Conservation (phyloP, 2,329 filamentous ascomycete species). For the Keithomyces neogunnii region DNA sequence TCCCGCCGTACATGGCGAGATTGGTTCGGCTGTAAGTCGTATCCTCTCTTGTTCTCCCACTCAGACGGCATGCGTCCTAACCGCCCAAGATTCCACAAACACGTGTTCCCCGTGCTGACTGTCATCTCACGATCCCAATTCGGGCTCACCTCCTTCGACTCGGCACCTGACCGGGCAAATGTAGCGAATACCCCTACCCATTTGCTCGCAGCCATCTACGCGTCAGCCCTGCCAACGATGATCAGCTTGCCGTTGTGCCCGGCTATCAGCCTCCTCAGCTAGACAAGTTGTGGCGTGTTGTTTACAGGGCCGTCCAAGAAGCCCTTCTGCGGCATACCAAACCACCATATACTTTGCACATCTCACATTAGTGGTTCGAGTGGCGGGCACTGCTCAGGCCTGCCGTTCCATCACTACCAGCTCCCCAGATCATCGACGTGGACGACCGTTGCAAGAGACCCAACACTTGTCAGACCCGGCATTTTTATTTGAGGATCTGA, state of each 20-base stretch:
- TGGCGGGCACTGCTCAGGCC: slow-evolving; percentile 10
- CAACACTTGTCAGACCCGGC: neutral
- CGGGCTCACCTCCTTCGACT: neutral
- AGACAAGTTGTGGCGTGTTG: slow-evolving; percentile 6
- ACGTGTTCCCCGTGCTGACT: slow-evolving; percentile 8
- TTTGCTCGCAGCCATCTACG: slow-evolving; percentile 10
- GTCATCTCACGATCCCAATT: slow-evolving; percentile 7
- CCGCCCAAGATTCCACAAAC: slow-evolving; percentile 7
- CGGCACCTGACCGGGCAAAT: neutral
- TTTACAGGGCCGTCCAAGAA: slow-evolving; percentile 5
- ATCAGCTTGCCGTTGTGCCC: slow-evolving; percentile 4
- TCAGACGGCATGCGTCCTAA: neutral
- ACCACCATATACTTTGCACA: slow-evolving; percentile 10
- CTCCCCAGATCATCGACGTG: slow-evolving; percentile 8
- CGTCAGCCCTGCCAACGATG: slow-evolving; percentile 10
- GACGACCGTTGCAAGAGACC: neutral
- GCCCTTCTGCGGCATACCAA: slow-evolving; percentile 5
- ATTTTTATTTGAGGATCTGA: slow-evolving; percentile 7
- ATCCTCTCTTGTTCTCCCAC: neutral
- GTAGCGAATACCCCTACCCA: slow-evolving; percentile 5
- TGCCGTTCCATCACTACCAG: slow-evolving; percentile 8
- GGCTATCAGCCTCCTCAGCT: slow-evolving; percentile 2
- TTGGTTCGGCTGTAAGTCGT: slow-evolving; percentile 6
- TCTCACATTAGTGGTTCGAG: slow-evolving; percentile 7
- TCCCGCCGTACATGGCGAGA: slow-evolving; percentile 4